Percentiles rank a stretch among this genome's conserved stretches.
These are phyloP conservation scores for Colletotrichum trifolii DNA, from an alignment of 2,329 filamentous ascomycete species.

Conservation along the genomic window DNA sequence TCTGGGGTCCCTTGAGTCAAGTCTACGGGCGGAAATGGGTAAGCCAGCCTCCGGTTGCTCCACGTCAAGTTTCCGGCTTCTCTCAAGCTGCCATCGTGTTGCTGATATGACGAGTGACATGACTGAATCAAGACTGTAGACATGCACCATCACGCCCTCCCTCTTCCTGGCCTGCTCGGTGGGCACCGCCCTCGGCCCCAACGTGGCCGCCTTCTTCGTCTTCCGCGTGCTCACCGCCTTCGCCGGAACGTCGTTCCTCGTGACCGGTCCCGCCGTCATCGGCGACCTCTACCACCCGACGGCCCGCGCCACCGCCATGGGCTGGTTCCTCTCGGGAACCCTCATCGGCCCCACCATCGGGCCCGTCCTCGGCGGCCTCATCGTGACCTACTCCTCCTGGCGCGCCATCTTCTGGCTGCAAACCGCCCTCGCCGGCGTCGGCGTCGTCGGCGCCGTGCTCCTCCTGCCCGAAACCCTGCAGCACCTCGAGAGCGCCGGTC, in stretches of 20 bases:
- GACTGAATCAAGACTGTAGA: slow-evolving; percentile 26
- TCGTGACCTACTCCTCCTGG: slow-evolving; percentile 76
- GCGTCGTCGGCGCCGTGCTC: slow-evolving; percentile 65
- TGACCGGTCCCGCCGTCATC: slow-evolving; percentile 73
- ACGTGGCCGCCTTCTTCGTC: slow-evolving; percentile 73
- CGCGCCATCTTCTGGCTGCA: slow-evolving; percentile 79
- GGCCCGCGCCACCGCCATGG: slow-evolving; percentile 72
- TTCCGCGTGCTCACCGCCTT: slow-evolving; percentile 78
- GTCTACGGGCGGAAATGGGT: slow-evolving; percentile 64
- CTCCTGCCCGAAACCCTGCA: slow-evolving; percentile 77
- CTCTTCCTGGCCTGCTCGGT: slow-evolving; percentile 73
- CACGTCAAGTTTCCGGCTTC: not conserved
- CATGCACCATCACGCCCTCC: slow-evolving; percentile 31
- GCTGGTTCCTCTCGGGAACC: slow-evolving; percentile 74
- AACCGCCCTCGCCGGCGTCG: slow-evolving; percentile 68
- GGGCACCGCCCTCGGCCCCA: slow-evolving; percentile 74
- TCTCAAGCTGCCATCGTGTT: not conserved
- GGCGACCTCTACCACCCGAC: slow-evolving; percentile 67
- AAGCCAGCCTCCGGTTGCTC: slow-evolving; percentile 37
- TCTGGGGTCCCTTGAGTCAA: slow-evolving; percentile 75
- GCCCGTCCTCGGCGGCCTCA: slow-evolving; percentile 74
- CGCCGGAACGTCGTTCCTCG: slow-evolving; percentile 75
- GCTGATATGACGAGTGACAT: not conserved
- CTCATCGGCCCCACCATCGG: slow-evolving; percentile 74
- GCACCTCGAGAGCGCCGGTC: slow-evolving; percentile 69